phyloP scores from a whole-genome alignment of 192 early-diverging fungal genomes.

The Entrophospora sp. region DNA sequence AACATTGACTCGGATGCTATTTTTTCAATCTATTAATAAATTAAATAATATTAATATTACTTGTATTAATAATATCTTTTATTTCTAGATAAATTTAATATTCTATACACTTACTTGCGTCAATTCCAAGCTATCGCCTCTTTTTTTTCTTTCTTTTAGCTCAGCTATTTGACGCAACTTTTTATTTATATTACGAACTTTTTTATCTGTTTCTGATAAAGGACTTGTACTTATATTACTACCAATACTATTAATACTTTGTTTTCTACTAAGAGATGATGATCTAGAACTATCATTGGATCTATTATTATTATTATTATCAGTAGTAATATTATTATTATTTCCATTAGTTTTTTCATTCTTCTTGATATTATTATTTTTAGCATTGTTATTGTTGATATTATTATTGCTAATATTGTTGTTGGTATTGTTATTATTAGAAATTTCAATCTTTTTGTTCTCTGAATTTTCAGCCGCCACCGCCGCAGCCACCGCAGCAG shows the following conservation, averaged over 20 bases:
- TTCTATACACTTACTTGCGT: conserved; percentile 57
- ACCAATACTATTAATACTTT: too few relatives aligned
- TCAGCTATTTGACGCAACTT: conserved; percentile 87
- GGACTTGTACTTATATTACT: conserved; percentile 24
- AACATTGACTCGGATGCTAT: too few relatives aligned
- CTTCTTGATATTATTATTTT: too few relatives aligned
- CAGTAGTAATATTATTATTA: neutral
- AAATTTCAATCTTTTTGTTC: neutral
- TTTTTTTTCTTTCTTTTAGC: conserved; percentile 66
- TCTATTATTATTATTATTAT: conserved; percentile 11
- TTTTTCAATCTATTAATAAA: too few relatives aligned
- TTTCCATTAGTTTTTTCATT: too few relatives aligned
- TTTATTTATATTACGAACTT: conserved; percentile 78
- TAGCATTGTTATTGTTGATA: conserved; percentile 18
- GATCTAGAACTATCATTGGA: neutral
- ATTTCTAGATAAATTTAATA: too few relatives aligned
- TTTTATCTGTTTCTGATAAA: conserved; percentile 73
- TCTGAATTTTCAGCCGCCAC: too few relatives aligned
- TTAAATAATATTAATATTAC: too few relatives aligned
- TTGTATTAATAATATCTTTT: too few relatives aligned
- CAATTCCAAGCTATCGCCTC: conserved; percentile 73
- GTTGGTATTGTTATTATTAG: conserved; percentile 16
- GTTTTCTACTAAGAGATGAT: too few relatives aligned
- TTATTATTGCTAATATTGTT: neutral
- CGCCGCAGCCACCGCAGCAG: too few relatives aligned